Evolutionary conservation across 225 moss, liverwort and hornwort genomes (phyloP), one percentile per base, ranked within the genome.

Genomic region (Climacium dendroides): DNA sequence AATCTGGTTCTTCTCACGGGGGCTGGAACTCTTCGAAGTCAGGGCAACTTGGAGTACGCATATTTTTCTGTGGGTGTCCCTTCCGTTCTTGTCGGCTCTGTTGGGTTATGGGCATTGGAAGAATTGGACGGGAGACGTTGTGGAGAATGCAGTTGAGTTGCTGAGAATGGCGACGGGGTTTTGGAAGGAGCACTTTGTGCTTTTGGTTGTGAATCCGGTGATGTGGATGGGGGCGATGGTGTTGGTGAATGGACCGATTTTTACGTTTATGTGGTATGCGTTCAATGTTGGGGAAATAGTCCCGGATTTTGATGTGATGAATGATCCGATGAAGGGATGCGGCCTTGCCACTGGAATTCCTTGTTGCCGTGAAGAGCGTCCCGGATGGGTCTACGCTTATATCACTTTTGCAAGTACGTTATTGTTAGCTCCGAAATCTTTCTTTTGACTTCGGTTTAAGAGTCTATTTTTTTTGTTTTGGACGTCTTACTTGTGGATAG

Each of bases 31-130:
- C 25, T 11, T 5, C 8, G 22, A 80, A 9, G 12, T 8, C 22
- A 61, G 80, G 19, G 13, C 3, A 41, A 4, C 8, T 5, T 3
- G 29, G 79, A 57, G 13, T 43, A 5, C 2, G 29, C n/a, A n/a
- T n/a, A 32, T 79, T 10, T 13, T 2, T 5, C 0, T 13, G 5
- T 11, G 2, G 29, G 7, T 43, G 29, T 43, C 0, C 5, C 0
- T 3, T 29, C 5, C 5, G 29, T 1, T 3, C 43, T 0, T 4
- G 7, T 43, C 30, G 26, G 32, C 6, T 43, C 18, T 14, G 11
- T 0, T 30, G 22, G 9, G 3, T 47, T 32, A 22, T 15, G 0
- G 0, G n/a, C 4, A 34, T 6, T 15, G 47, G 47, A 2, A 4
- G 15, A 15, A 9, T 1, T 45, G 5, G 29, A 61, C 6, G 1